phyloP scores from a whole-genome alignment of 352 stramenopile species.

The Plasmopara muralis region DNA sequence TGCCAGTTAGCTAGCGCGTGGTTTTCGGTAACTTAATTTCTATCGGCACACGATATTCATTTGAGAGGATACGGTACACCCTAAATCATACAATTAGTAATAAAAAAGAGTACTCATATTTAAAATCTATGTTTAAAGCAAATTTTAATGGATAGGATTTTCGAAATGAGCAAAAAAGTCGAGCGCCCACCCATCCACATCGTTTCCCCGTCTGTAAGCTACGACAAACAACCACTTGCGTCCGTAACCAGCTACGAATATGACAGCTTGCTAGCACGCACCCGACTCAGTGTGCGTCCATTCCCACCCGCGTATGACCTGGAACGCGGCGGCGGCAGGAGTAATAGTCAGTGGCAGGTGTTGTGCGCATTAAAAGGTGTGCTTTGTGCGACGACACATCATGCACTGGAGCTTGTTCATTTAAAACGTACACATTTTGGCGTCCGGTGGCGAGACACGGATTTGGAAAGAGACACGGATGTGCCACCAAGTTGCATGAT shows the following conservation, averaged over 20 bases:
- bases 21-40: no score
- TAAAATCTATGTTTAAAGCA: no score
- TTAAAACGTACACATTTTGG: constrained; percentile 52
- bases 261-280: constrained; percentile 20
- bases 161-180: background rate
- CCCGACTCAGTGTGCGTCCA: constrained; percentile 12
- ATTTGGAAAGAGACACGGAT: constrained; percentile 7
- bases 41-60: no score
- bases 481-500: constrained; percentile 47
- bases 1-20: no score
- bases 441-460: constrained; percentile 29
- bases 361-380: constrained; percentile 7
- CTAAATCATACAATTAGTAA: no score
- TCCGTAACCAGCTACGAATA: background rate
- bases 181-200: background rate
- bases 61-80: no score
- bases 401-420: constrained; percentile 45
- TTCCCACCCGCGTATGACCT: constrained; percentile 12
- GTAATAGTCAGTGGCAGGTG: constrained; percentile 21
- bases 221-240: background rate
- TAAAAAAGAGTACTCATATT: no score
- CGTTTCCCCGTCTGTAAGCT: background rate
- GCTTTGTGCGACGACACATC: constrained; percentile 6
- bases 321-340: constrained; percentile 8
- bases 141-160: no score